phyloP scores from a whole-genome alignment of 305 asterid genomes.

The Fraxinus platypoda region DNA sequence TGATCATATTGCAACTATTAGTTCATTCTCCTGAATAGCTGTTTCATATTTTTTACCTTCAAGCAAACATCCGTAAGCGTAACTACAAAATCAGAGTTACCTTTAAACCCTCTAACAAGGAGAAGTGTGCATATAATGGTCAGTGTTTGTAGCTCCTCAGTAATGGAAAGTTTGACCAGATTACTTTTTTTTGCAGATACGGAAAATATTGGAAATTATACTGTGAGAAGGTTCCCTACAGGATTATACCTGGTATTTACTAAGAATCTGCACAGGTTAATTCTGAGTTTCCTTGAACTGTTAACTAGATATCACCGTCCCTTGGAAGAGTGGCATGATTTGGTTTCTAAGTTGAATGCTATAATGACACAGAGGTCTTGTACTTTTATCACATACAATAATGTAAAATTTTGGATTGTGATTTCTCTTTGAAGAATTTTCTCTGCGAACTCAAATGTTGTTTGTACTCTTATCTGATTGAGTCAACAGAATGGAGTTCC shows the following conservation, averaged over 20 bases:
- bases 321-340: neutral
- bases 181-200: slow-evolving; percentile 52
- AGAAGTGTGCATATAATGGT: neutral
- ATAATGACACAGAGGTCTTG: neutral
- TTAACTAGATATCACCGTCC: neutral
- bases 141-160: too few relatives aligned
- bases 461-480: too few relatives aligned
- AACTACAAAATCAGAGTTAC: neutral
- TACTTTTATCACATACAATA: too few relatives aligned
- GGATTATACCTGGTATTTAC: slow-evolving; percentile 70
- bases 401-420: neutral
- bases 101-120: too few relatives aligned
- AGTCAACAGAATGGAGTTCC: neutral
- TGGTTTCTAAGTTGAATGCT: neutral
- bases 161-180: neutral
- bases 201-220: slow-evolving; percentile 88
- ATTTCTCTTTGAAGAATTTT: neutral
- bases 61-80: neutral
- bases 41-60: neutral
- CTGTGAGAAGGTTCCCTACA: slow-evolving; percentile 80
- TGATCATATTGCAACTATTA: neutral
- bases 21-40: neutral
- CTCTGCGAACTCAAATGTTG: neutral
- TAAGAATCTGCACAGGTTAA: slow-evolving; percentile 28
- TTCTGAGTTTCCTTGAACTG: neutral